Percentiles rank a stretch among this genome's conserved stretches.
phyloP scores from a whole-genome alignment of 768 basidiomycete genomes.

The Suillus variegatus region DNA sequence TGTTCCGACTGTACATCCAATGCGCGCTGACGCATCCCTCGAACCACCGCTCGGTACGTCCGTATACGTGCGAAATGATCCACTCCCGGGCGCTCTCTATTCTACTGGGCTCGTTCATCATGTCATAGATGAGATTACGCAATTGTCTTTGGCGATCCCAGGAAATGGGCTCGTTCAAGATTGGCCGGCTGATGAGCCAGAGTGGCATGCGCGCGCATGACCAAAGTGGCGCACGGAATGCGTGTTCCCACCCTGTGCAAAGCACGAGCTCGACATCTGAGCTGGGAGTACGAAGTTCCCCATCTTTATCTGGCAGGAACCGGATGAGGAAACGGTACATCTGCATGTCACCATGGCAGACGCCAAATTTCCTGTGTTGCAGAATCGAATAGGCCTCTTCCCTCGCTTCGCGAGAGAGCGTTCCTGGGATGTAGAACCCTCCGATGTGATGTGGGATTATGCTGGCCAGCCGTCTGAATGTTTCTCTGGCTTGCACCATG shows the following conservation, averaged over 20 bases:
- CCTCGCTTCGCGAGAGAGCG: conserved; percentile 26
- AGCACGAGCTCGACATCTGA: conserved; percentile 18
- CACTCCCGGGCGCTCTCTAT: conserved; percentile 21
- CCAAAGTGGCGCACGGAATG: conserved; percentile 32
- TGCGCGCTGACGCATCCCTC: conserved; percentile 29
- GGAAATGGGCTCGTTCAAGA: conserved; percentile 22
- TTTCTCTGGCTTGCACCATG: conserved; percentile 21
- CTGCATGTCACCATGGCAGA: conserved; percentile 31
- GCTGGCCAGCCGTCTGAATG: conserved; percentile 24
- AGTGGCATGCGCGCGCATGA: conserved; percentile 33
- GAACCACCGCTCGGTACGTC: conserved; percentile 33
- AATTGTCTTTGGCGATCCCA: conserved; percentile 25
- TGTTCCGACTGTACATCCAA: conserved; percentile 25
- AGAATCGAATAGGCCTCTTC: conserved; percentile 24
- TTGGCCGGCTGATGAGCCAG: conserved; percentile 23
- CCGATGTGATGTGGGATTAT: conserved; percentile 31
- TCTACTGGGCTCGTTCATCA: conserved; percentile 20
- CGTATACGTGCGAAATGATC: conserved; percentile 30
- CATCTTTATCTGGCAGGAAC: conserved; percentile 15
- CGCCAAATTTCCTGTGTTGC: conserved; percentile 25
- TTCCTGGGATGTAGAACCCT: conserved; percentile 30
- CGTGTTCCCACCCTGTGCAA: conserved; percentile 34
- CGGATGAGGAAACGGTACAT: conserved; percentile 32
- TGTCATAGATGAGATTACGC: conserved; percentile 23
- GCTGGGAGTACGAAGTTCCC: conserved; percentile 14